Base-by-base conservation (phyloP, 2,329 filamentous ascomycete genomes). In the Fusarium sp. region DNA sequence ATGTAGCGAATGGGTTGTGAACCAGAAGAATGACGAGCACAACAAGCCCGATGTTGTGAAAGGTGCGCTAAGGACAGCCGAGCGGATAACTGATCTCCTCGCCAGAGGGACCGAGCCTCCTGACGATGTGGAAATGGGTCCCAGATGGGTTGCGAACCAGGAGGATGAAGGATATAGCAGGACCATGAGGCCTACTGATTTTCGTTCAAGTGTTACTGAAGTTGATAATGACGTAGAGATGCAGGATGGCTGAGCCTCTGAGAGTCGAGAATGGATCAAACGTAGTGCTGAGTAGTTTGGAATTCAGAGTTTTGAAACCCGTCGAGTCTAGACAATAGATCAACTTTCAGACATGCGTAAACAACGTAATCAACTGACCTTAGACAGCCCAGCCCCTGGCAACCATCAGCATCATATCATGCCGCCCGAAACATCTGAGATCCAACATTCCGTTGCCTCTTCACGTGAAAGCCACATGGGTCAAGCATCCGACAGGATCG, bases 1-100 rank as follows among this genome's bases (percentile, higher is more conserved):
- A 5, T 82, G 81, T 65, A 73, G 66, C 38, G 73, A 72, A 18
- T 76, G 72, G 73, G 76, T 78, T 20, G 65, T 73, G 33, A 76
- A 77, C 40, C 73, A 77, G 58, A n/a, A 33, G 44, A 72, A 69
- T 36, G 59, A 51, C 14, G 6, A 29, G 40, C 55, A 53, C 10
- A 72, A 72, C 42, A 54, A 58, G 33, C 69, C 73, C 10, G 38
- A 46, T 6, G 51, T 74, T 7, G 61, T 78, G 4, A 51, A 61
- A 5, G 73, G 73, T 9, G n/a, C 31, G 9, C 58, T 75, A 55
- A 68, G 68, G 60, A 62, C 65, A 11, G 23, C 9, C 36, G 61
- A 64, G 61, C 51, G 23, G 16, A 59, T 20, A 53, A 16, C 20
- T 7, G 58, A 56, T 10, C 25, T 57, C 27, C 44, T 42, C 6